Percentiles rank a stretch among this genome's conserved stretches.
Conservation (phyloP, 495 filamentous ascomycete species). For the Pyrenopolyporus hunteri region DNA sequence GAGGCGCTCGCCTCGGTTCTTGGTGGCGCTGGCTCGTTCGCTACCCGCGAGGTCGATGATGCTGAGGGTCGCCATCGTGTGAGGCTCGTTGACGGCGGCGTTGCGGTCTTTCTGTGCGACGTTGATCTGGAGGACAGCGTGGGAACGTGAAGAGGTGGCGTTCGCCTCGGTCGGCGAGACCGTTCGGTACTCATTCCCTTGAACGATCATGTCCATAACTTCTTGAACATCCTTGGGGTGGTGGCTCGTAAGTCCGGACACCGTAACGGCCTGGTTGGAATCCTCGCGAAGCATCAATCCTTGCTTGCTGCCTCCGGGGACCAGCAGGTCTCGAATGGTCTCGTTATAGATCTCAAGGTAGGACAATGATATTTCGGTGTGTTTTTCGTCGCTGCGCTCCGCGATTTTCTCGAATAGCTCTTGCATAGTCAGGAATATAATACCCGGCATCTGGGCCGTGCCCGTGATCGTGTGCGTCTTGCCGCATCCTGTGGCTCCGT, state of each 20-base stretch:
- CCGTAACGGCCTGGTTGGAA: conserved; percentile 89
- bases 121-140: conserved; percentile 99
- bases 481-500: conserved; percentile 96
- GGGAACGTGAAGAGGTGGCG: conserved; percentile 95
- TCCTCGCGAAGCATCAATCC: conserved; percentile 95
- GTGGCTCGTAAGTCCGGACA: conserved; percentile 90
- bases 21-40: conserved; percentile 94
- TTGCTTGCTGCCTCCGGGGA: conserved; percentile 83
- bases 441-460: conserved; percentile 89
- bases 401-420: conserved; percentile 94
- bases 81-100: conserved; percentile 89
- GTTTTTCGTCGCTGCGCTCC: conserved; percentile 84
- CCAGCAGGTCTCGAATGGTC: conserved; percentile 92
- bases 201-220: conserved; percentile 99
- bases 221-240: conserved; percentile 83
- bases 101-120: conserved; percentile 92
- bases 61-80: conserved; percentile 96
- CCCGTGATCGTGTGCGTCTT: conserved; percentile 99
- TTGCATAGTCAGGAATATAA: conserved; percentile 99
- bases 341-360: conserved; percentile 99
- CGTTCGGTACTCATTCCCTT: conserved; percentile 91
- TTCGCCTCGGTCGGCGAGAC: conserved; percentile 98
- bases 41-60: conserved; percentile 98
- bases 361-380: conserved; percentile 87
- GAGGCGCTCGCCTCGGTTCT: conserved; percentile 91